Percentiles rank a stretch among this genome's conserved stretches.
Conservation (phyloP, 1,139 yeast species). For the Zhuliangozyma blackwelliae region DNA sequence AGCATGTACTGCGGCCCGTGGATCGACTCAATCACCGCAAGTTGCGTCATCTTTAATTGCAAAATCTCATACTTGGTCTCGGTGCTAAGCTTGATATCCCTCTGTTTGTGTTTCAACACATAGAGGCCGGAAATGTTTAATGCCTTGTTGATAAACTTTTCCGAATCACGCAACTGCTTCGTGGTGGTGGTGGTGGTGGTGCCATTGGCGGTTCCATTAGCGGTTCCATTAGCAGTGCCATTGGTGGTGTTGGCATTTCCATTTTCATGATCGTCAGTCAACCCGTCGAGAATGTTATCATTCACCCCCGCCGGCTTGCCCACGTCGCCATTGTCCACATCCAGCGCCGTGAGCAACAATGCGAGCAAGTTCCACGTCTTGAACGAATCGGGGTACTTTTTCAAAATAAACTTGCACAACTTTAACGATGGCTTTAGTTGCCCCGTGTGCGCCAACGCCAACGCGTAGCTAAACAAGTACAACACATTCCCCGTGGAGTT, state of each 20-base stretch:
- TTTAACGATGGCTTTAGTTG: conserved; percentile 28
- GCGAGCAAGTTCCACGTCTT: conserved; percentile 45
- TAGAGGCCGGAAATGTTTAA: conserved; percentile 42
- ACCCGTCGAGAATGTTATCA: conserved; percentile 7
- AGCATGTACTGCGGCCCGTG: conserved; percentile 60
- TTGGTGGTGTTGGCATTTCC: not conserved
- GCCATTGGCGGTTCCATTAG: conserved; percentile 3
- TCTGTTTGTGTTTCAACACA: conserved; percentile 27
- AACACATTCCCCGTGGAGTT: conserved; percentile 35
- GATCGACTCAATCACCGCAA: conserved; percentile 63
- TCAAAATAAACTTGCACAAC: conserved; percentile 41
- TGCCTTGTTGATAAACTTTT: conserved; percentile 39
- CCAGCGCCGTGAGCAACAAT: conserved; percentile 27
- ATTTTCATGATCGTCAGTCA: conserved; percentile 3
- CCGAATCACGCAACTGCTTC: conserved; percentile 22
- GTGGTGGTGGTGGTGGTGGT: conserved; percentile 3
- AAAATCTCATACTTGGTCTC: conserved; percentile 53
- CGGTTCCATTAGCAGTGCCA: conserved; percentile 2
- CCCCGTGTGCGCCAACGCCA: conserved; percentile 28
- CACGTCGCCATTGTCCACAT: conserved; percentile 21
- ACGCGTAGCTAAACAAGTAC: conserved; percentile 35
- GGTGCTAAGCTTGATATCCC: conserved; percentile 24
- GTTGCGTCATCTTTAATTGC: conserved; percentile 71
- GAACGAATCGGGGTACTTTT: conserved; percentile 41
- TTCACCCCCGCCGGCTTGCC: conserved; percentile 9